Evolutionary conservation across 1,139 yeast species (phyloP), one percentile per base, ranked within the genome.

Genomic region (Blastobotrys persicus): DNA sequence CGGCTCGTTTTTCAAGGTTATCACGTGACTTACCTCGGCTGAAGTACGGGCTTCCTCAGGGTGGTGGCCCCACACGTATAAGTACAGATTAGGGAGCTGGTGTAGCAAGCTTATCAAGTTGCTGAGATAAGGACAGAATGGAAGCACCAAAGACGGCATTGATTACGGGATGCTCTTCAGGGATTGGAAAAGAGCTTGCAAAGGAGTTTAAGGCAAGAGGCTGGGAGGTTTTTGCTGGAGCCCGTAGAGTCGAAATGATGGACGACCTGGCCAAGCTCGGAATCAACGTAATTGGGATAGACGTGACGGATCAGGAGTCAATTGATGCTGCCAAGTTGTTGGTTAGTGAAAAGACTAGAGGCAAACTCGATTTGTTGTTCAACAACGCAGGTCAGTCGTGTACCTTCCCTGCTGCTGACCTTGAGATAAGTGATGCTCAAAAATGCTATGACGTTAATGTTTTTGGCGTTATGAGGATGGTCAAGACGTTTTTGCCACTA

Each of bases 121-220:
- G n/a, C n/a, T n/a, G n/a, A n/a, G n/a, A n/a, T n/a, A n/a, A n/a
- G n/a, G n/a, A n/a, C n/a, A n/a, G n/a, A n/a, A n/a, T n/a, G n/a
- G 28, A 23, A 23, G 32, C 33, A 12, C 16, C 20, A 13, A 47
- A 45, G 31, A 28, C 48, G 17, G 89, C 81, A 1, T 69, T 85
- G 40, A 78, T 87, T 31, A 87, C 95, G 0, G 95, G 95, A 6
- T 87, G 88, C 14, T 84, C 92, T 0, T 83, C 91, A 0, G 95
- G 95, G 9, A 87, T 87, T 55, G 95, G 95, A 2, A 79, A 71
- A 61, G 80, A 81, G 14, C 70, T 84, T 9, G 81, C 91, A 31
- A 73, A 76, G 50, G 88, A 84, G 59, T 73, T 86, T 53, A 83
- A 87, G 13, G 64, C 68, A 16, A 69, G 80, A 51, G 88, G 88